These are phyloP conservation scores for Catenaria anguillulae DNA, from an alignment of 371 early-diverging fungal species.

Conservation along the genomic window DNA sequence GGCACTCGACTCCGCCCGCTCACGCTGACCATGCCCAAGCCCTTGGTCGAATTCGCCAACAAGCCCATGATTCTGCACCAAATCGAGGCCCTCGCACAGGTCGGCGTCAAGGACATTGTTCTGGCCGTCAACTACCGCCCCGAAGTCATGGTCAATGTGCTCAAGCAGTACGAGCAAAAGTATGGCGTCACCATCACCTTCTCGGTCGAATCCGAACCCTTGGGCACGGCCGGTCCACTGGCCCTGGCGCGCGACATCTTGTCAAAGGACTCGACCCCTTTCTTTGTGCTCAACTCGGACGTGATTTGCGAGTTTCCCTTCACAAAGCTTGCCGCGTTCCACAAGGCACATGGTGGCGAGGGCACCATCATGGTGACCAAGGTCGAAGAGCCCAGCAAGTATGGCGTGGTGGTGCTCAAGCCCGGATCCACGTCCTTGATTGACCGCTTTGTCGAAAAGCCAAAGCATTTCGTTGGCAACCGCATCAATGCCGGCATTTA, in stretches of 20 bases:
- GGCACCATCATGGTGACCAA: slow-evolving; percentile 92
- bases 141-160: slow-evolving; percentile 79
- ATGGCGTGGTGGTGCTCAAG: slow-evolving; percentile 87
- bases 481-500: slow-evolving; percentile 99
- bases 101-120: slow-evolving; percentile 74
- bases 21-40: slow-evolving; percentile 96
- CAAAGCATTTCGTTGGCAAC: slow-evolving; percentile 81
- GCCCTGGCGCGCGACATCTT: slow-evolving; percentile 85
- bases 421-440: slow-evolving; percentile 44
- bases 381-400: slow-evolving; percentile 96
- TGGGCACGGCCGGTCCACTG: slow-evolving; percentile 98
- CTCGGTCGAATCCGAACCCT: slow-evolving; percentile 89
- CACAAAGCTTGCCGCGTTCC: slow-evolving; percentile 68
- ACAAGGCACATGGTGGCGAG: slow-evolving; percentile 68
- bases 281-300: slow-evolving; percentile 99
- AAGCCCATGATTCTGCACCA: slow-evolving; percentile 98
- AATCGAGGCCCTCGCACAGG: slow-evolving; percentile 92
- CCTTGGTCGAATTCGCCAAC: slow-evolving; percentile 97
- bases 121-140: slow-evolving; percentile 97
- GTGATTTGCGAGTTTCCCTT: slow-evolving; percentile 98
- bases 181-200: slow-evolving; percentile 88
- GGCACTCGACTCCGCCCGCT: slow-evolving; percentile 98
- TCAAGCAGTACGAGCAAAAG: slow-evolving; percentile 69
- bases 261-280: slow-evolving; percentile 74
- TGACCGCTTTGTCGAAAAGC: slow-evolving; percentile 97